Evolutionary conservation across 805 yeast genomes (phyloP).

Genomic region (Yamadazyma ubonensis): DNA sequence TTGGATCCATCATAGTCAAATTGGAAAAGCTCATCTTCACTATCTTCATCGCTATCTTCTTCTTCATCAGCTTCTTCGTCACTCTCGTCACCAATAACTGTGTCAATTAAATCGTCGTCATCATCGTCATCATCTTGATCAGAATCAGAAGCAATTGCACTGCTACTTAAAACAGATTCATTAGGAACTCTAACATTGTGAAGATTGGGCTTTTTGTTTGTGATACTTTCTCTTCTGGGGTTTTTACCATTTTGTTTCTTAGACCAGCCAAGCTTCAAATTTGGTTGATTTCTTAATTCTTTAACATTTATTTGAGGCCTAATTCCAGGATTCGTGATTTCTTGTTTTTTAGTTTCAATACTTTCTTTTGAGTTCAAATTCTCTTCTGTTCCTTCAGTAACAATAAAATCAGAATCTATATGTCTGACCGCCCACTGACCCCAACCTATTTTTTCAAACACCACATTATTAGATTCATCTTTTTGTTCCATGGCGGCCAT

Average conservation of each 20-base stretch:
- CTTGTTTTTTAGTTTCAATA: neutral
- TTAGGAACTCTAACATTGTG: constrained; percentile 49
- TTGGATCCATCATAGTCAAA: constrained; percentile 19
- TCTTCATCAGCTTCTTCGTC: constrained; percentile 35
- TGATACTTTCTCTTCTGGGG: constrained; percentile 51
- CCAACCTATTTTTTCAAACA: constrained; percentile 95
- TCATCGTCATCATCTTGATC: constrained; percentile 24
- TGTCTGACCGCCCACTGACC: constrained; percentile 91
- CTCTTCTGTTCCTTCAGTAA: constrained; percentile 45
- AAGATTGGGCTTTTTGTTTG: constrained; percentile 42
- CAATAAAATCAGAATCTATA: constrained; percentile 44
- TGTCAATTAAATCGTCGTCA: constrained; percentile 35
- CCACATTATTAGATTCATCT: constrained; percentile 56
- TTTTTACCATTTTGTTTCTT: constrained; percentile 27
- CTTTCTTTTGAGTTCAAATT: neutral
- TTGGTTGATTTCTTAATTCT: constrained; percentile 35
- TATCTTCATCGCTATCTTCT: constrained; percentile 27
- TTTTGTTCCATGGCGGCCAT: constrained; percentile 85
- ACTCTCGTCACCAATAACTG: constrained; percentile 28
- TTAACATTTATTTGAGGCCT: constrained; percentile 22
- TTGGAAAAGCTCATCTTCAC: constrained; percentile 17
- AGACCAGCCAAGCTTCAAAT: constrained; percentile 38
- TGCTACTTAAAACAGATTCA: constrained; percentile 23
- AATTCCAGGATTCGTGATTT: neutral
- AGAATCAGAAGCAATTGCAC: constrained; percentile 31